These are phyloP conservation scores for Fusarium musae DNA, from an alignment of 2,329 filamentous ascomycete species.

Conservation along the genomic window DNA sequence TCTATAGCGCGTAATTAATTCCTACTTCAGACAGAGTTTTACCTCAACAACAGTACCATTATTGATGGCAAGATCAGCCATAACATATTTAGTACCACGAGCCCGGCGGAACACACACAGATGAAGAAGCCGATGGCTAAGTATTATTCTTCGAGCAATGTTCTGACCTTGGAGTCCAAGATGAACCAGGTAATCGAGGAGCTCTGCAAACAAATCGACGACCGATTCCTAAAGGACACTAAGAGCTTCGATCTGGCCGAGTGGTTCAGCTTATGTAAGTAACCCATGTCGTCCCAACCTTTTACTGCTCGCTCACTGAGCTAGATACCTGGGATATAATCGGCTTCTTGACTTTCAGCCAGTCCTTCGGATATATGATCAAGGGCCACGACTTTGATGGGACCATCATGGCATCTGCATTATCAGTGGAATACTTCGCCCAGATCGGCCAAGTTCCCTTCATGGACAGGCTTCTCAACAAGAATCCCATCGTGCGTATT, in stretches of 20 bases:
- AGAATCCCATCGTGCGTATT: conserved; percentile 42
- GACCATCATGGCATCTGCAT: conserved; percentile 47
- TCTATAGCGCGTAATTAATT: too few relatives aligned
- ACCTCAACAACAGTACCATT: conserved; percentile 40
- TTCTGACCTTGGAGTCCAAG: conserved; percentile 38
- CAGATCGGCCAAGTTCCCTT: conserved; percentile 46
- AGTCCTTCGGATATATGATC: conserved; percentile 55
- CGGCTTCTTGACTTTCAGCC: conserved; percentile 54
- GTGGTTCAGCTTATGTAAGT: conserved; percentile 21
- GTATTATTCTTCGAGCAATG: conserved; percentile 41
- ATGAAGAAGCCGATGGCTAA: conserved; percentile 44
- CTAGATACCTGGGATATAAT: conserved; percentile 54
- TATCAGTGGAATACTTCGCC: conserved; percentile 40
- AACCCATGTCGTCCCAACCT: too few relatives aligned
- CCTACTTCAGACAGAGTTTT: conserved; percentile 24
- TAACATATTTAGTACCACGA: conserved; percentile 40
- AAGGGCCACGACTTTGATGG: conserved; percentile 50
- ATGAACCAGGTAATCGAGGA: conserved; percentile 45
- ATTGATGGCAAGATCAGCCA: conserved; percentile 41
- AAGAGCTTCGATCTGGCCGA: conserved; percentile 15
- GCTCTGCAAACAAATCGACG: conserved; percentile 17
- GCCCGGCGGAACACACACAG: conserved; percentile 35
- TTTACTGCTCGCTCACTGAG: too few relatives aligned
- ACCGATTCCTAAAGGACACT: neutral
- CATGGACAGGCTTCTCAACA: conserved; percentile 42